These are phyloP conservation scores for Cucurbita ficifolia DNA, from an alignment of 306 rosid species.

Conservation along the genomic window DNA sequence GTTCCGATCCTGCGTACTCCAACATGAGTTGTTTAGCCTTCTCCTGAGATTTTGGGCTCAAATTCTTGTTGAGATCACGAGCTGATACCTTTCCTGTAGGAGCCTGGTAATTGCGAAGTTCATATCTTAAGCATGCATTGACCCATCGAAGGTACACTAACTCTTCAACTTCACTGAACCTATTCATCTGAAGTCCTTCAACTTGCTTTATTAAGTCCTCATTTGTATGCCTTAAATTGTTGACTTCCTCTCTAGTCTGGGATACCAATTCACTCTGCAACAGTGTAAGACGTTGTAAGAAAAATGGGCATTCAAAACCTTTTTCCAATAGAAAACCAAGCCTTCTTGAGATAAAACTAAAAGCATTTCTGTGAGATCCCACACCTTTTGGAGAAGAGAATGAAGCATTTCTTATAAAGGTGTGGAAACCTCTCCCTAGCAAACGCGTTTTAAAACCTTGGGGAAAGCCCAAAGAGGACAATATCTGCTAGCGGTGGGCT, in stretches of 20 bases:
- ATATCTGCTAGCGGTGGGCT: too few species aligned
- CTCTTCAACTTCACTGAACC: slow-evolving; percentile 97
- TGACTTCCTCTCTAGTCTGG: slow-evolving; percentile 48
- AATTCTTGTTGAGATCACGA: slow-evolving; percentile 77
- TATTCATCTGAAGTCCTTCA: slow-evolving; percentile 92
- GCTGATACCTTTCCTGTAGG: slow-evolving; percentile 81
- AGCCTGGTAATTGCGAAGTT: slow-evolving; percentile 67
- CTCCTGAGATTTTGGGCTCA: slow-evolving; percentile 84
- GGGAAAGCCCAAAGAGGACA: too few species aligned
- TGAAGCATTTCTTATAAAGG: too few species aligned
- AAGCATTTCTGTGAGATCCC: background rate
- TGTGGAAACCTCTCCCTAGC: too few species aligned
- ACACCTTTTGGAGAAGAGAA: fast-evolving
- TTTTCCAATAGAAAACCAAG: background rate
- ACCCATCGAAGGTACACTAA: slow-evolving; percentile 98
- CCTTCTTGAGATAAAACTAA: background rate
- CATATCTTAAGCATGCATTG: slow-evolving; percentile 87
- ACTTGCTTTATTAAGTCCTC: slow-evolving; percentile 88
- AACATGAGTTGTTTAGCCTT: slow-evolving; percentile 85
- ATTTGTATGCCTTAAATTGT: slow-evolving; percentile 62
- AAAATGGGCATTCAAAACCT: background rate
- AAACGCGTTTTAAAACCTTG: too few species aligned
- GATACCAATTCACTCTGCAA: slow-evolving; percentile 75
- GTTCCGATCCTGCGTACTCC: slow-evolving; percentile 95
- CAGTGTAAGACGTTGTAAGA: background rate